phyloP scores from a whole-genome alignment of 1,139 yeast genomes.

The Saccharomycopsis phalli region DNA sequence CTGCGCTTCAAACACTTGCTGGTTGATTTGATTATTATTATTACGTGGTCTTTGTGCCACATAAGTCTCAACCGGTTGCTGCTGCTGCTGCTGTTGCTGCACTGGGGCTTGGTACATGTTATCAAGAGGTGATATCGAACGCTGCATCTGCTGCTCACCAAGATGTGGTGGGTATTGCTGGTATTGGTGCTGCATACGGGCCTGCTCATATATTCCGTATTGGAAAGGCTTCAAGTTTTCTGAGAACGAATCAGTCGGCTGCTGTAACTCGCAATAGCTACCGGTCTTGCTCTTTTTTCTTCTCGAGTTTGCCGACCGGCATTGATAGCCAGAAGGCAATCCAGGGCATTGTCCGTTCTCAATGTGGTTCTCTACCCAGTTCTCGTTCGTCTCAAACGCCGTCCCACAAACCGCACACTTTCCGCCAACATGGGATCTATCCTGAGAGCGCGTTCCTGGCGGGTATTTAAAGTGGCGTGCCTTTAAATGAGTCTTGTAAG shows the following conservation, averaged over 20 bases:
- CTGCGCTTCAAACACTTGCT: conserved; percentile 13
- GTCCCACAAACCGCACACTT: conserved; percentile 78
- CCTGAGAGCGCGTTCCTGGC: conserved; percentile 69
- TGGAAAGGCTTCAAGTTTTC: conserved; percentile 11
- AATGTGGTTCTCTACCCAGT: conserved; percentile 86
- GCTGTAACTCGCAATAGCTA: neutral
- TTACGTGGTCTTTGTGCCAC: neutral
- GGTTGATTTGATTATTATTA: conserved; percentile 8
- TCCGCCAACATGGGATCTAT: conserved; percentile 63
- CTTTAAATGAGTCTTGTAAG: conserved; percentile 89
- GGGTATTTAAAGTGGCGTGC: conserved; percentile 90
- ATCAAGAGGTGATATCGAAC: conserved; percentile 19
- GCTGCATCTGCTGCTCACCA: conserved; percentile 13
- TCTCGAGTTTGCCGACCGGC: conserved; percentile 17
- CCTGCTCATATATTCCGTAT: conserved; percentile 11
- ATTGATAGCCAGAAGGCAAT: conserved; percentile 31
- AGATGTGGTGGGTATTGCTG: conserved; percentile 13
- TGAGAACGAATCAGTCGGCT: neutral
- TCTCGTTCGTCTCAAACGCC: conserved; percentile 64
- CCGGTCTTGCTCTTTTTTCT: conserved; percentile 13
- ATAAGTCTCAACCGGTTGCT: neutral
- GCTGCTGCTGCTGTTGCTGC: conserved; percentile 7
- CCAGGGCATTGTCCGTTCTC: conserved; percentile 68
- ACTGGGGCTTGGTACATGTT: conserved; percentile 10
- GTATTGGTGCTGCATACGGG: conserved; percentile 7